Evolutionary conservation across 208 protist genomes (phyloP), one percentile per base, ranked within the genome.

Genomic region (Naegleria fowleri): DNA sequence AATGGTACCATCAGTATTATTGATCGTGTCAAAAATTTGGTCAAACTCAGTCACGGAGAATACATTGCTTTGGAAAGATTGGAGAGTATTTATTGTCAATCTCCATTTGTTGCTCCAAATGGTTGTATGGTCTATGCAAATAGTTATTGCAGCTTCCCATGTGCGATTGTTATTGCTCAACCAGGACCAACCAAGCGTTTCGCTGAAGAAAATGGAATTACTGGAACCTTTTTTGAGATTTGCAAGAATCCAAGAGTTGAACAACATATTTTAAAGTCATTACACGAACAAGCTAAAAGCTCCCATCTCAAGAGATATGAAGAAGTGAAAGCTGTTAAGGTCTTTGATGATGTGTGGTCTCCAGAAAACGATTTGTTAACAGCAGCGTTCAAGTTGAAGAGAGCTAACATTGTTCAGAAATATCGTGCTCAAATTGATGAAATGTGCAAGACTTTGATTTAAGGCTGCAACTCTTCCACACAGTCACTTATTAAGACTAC

Each of bases 21-120:
- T 0, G 97, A 96, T n/a, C 95, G 97, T 67, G 94, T 96, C 29
- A 98, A 98, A 95, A 96, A 96, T 48, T 93, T 98, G 16, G 95
- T 95, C 75, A 98, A 98, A 94, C 95, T 97, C 90, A 43, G 83
- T 11, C 94, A 95, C 76, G 97, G 97, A 36, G 97, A 98, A 92
- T 98, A 97, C 91, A 91, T 98, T 52, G 95, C 96, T 25, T 86
- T 97, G n/a, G 96, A 98, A 90, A 93, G 90, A 40, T 92, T 98
- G 55, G 93, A 94, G 29, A 67, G 25, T 51, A 86, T 39, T 16
- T 94, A 88, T 43, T 33, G 5, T 4, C 9, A 38, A 16, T 94
- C 48, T 36, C 33, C 86, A 16, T 91, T 92, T 13, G 88, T 93
- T 39, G 19, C 92, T 39, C 51, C 52, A 0, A 51, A 89, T 19